Conservation (phyloP, 208 protist species). For the Leishmania tarentolae region DNA sequence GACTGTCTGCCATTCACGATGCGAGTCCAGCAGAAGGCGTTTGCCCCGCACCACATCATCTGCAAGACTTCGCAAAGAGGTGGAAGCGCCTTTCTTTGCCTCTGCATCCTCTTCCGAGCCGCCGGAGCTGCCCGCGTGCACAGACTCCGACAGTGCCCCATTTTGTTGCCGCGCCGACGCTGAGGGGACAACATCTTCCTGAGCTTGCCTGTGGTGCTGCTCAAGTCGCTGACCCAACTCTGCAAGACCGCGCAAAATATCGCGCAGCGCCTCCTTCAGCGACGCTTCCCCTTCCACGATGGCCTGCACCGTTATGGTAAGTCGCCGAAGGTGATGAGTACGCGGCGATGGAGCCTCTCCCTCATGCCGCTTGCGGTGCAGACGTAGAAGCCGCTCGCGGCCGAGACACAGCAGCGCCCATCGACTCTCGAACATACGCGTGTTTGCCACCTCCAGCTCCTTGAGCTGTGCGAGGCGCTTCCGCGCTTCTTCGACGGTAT, state of each 20-base stretch:
- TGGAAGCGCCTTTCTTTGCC: neutral
- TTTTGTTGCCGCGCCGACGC: neutral
- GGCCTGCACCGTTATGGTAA: constrained; percentile 12
- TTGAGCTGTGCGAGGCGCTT: constrained; percentile 23
- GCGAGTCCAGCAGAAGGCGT: neutral
- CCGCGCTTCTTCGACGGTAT: constrained; percentile 22
- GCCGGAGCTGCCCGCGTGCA: neutral
- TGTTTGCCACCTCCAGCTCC: constrained; percentile 23
- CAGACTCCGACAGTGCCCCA: neutral
- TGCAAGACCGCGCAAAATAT: neutral
- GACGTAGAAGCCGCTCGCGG: constrained; percentile 12
- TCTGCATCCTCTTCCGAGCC: neutral
- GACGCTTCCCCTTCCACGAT: constrained; percentile 28
- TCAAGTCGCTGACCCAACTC: neutral
- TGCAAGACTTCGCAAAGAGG: neutral
- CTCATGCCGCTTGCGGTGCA: neutral
- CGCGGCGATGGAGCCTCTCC: neutral
- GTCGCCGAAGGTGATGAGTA: constrained; percentile 3
- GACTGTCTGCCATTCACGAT: neutral
- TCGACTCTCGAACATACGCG: constrained; percentile 16
- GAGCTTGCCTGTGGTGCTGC: neutral
- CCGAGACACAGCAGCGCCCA: constrained; percentile 22
- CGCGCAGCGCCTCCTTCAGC: constrained; percentile 13
- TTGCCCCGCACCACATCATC: constrained; percentile 9
- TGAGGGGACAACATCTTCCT: neutral